phyloP scores from a whole-genome alignment of 2,329 filamentous ascomycete genomes.

The Colletotrichum agaves region DNA sequence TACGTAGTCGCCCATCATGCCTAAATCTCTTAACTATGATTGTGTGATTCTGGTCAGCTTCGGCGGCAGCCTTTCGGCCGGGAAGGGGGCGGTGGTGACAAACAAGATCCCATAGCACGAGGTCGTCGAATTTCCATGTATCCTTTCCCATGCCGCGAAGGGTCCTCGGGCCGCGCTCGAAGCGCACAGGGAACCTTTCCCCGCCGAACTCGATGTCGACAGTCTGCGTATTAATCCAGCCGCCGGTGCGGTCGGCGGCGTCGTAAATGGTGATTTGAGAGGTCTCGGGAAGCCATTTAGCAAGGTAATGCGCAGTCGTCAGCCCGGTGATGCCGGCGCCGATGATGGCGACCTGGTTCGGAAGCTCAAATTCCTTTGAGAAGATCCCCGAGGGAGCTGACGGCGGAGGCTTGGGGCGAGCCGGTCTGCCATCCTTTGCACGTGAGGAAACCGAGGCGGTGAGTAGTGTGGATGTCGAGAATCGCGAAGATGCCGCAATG shows the following conservation, averaged over 20 bases:
- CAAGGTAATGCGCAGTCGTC: constrained; percentile 80
- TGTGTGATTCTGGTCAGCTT: background rate
- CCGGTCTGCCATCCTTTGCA: background rate
- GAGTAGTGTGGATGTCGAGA: constrained; percentile 16
- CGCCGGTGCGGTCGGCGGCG: constrained; percentile 74
- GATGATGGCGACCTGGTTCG: constrained; percentile 70
- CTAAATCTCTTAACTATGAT: constrained; percentile 23
- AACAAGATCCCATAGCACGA: constrained; percentile 79
- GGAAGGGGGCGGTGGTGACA: constrained; percentile 41
- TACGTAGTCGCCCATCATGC: constrained; percentile 15
- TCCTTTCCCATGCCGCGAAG: constrained; percentile 65
- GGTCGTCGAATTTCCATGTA: constrained; percentile 63
- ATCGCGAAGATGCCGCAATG: constrained; percentile 3
- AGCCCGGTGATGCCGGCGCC: constrained; percentile 89
- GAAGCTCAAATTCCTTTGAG: constrained; percentile 16
- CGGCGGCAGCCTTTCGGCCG: constrained; percentile 5
- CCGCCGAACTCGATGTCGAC: constrained; percentile 68
- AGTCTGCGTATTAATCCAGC: constrained; percentile 81
- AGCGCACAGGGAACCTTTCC: constrained; percentile 67
- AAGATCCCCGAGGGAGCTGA: background rate
- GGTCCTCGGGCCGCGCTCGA: constrained; percentile 87
- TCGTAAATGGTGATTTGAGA: constrained; percentile 87
- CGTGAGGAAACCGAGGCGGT: background rate
- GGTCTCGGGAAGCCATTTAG: constrained; percentile 69
- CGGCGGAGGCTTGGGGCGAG: background rate